These are phyloP conservation scores for Celoporthe dispersa DNA, from an alignment of 2,329 filamentous ascomycete genomes.

Conservation along the genomic window DNA sequence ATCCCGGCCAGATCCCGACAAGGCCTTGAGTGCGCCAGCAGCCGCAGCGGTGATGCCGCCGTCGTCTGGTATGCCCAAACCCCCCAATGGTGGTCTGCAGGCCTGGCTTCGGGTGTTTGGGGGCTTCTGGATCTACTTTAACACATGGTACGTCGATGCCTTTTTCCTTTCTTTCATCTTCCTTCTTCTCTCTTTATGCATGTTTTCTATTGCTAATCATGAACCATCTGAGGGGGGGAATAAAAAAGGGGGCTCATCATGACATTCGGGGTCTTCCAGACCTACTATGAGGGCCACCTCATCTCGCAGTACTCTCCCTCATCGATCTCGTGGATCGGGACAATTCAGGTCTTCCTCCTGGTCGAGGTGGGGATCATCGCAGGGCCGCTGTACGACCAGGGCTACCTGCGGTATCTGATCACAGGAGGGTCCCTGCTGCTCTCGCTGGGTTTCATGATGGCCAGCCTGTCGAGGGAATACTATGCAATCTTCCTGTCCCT, in stretches of 20 bases:
- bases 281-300: conserved; percentile 52
- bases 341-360: conserved; percentile 52
- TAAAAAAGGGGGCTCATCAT: conserved; percentile 38
- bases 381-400: conserved; percentile 53
- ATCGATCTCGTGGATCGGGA: conserved; percentile 52
- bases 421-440: conserved; percentile 46
- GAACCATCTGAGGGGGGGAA: no score
- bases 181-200: no score
- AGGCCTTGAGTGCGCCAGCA: not conserved
- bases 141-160: conserved; percentile 48
- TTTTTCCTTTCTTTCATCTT: not conserved
- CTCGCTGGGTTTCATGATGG: conserved; percentile 53
- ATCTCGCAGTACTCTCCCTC: conserved; percentile 39
- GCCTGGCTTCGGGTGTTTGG: conserved; percentile 62
- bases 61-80: conserved; percentile 3
- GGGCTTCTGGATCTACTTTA: conserved; percentile 58
- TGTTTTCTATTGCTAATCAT: no score
- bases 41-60: not conserved
- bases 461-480: conserved; percentile 42
- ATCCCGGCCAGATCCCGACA: not conserved
- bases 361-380: conserved; percentile 46
- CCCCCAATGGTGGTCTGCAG: conserved; percentile 52
- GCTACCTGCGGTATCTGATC: conserved; percentile 48
- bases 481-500: conserved; percentile 52
- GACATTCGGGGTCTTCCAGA: conserved; percentile 59